Percentiles rank a stretch among this genome's conserved stretches.
Evolutionary conservation across 2,329 filamentous ascomycete genomes (phyloP).

Genomic region (Decorospora gaudefroyi): DNA sequence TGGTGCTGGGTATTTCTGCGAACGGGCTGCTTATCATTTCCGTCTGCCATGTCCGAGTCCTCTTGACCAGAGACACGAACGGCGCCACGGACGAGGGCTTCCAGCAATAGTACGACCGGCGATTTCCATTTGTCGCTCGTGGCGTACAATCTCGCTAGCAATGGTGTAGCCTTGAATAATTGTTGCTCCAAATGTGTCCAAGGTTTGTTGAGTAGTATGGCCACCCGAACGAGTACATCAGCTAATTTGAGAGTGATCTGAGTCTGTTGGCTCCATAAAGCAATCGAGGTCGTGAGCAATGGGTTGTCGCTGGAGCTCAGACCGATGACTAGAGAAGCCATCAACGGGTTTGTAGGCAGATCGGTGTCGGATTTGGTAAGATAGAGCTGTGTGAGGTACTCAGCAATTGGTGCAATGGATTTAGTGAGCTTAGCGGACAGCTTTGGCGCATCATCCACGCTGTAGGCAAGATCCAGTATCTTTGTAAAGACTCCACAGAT

Average conservation of each 20-base stretch:
- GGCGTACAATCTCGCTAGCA: constrained; percentile 77
- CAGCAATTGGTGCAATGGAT: constrained; percentile 72
- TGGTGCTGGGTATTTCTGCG: constrained; percentile 16
- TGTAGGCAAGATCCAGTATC: constrained; percentile 73
- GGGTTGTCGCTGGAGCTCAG: constrained; percentile 46
- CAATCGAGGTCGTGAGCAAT: constrained; percentile 48
- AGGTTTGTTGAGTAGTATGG: constrained; percentile 65
- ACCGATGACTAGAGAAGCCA: constrained; percentile 69
- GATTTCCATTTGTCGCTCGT: constrained; percentile 67
- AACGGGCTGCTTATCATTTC: constrained; percentile 6
- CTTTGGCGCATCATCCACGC: constrained; percentile 66
- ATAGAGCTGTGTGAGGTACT: constrained; percentile 77
- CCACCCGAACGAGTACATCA: constrained; percentile 70
- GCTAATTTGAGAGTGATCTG: constrained; percentile 67
- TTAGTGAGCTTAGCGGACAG: constrained; percentile 59
- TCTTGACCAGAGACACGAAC: constrained; percentile 57
- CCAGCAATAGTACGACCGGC: constrained; percentile 69
- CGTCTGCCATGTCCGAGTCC: constrained; percentile 11
- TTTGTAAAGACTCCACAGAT: constrained; percentile 73
- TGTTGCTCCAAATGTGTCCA: constrained; percentile 73
- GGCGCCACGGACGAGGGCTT: constrained; percentile 72
- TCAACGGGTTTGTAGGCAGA: constrained; percentile 75
- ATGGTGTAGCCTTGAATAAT: constrained; percentile 77
- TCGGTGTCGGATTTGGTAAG: constrained; percentile 70
- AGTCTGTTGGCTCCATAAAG: constrained; percentile 63